phyloP scores from a whole-genome alignment of 495 filamentous ascomycete genomes.

The Penicillium tannophilum region DNA sequence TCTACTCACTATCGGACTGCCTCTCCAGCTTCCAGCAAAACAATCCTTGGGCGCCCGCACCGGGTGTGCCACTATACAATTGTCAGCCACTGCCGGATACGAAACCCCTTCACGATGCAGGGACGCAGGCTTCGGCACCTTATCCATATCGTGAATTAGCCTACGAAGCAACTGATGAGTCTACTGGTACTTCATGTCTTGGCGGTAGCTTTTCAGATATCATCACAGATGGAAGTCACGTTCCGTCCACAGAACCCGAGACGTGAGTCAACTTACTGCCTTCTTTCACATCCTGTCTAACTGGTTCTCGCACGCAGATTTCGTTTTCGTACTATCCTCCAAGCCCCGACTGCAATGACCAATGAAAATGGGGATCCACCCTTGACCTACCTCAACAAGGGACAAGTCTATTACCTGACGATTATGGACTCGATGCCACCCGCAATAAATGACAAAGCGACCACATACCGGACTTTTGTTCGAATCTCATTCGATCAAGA shows the following conservation, averaged over 20 bases:
- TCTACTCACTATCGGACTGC: background rate
- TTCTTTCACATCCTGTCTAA: background rate
- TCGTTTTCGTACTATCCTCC: constrained; percentile 7
- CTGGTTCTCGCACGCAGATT: background rate
- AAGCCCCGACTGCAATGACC: constrained; percentile 6
- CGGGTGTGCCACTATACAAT: background rate
- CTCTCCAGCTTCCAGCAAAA: background rate
- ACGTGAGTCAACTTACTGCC: background rate
- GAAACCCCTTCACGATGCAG: background rate
- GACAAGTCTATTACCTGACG: constrained; percentile 84
- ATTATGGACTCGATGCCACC: constrained; percentile 65
- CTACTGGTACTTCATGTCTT: background rate
- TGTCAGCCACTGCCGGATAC: background rate
- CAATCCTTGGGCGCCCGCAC: background rate
- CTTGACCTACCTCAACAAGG: constrained; percentile 95
- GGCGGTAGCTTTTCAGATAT: background rate
- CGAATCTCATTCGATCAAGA: constrained; percentile 95
- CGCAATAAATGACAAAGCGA: constrained; percentile 43
- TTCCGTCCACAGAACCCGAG: background rate
- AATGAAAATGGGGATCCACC: constrained; percentile 58
- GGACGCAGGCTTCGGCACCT: background rate
- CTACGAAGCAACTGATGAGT: background rate
- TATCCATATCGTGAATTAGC: background rate
- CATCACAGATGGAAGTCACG: background rate
- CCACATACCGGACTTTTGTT: constrained; percentile 80